Conservation (phyloP, 148 eudicot genomes). For the Rhododendron simsii region DNA sequence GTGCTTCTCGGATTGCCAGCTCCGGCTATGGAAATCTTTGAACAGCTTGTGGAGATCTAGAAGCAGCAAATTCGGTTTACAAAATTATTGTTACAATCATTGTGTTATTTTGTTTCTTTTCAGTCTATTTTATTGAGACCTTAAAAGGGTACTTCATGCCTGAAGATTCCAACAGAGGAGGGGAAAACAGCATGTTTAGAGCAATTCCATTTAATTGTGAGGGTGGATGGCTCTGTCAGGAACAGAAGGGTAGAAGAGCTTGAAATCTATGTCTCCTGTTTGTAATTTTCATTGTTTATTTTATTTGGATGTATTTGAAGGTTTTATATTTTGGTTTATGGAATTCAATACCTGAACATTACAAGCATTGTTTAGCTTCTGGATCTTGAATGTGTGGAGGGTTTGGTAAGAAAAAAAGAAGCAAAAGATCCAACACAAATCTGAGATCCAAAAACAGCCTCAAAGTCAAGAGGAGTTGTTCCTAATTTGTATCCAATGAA, state of each 20-base stretch:
- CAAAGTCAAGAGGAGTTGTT: neutral
- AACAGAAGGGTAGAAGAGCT: neutral
- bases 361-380: neutral
- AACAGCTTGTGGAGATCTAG: conserved; percentile 42
- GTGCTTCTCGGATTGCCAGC: conserved; percentile 59
- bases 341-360: neutral
- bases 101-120: neutral
- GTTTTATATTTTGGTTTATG: neutral
- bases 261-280: conserved; percentile 2
- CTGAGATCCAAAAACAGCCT: neutral
- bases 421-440: neutral
- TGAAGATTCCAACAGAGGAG: conserved; percentile 2
- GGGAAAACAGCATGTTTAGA: neutral
- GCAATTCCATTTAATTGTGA: neutral
- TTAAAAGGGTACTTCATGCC: neutral
- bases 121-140: neutral
- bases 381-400: neutral
- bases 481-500: neutral
- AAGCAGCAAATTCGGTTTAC: neutral
- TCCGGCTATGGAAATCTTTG: conserved; percentile 43
- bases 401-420: neutral
- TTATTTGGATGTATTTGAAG: neutral
- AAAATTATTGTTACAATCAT: neutral
- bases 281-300: neutral
- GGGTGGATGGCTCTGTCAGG: conserved; percentile 6